Conservation (phyloP, 345 rosid species). For the Heritiera littoralis region DNA sequence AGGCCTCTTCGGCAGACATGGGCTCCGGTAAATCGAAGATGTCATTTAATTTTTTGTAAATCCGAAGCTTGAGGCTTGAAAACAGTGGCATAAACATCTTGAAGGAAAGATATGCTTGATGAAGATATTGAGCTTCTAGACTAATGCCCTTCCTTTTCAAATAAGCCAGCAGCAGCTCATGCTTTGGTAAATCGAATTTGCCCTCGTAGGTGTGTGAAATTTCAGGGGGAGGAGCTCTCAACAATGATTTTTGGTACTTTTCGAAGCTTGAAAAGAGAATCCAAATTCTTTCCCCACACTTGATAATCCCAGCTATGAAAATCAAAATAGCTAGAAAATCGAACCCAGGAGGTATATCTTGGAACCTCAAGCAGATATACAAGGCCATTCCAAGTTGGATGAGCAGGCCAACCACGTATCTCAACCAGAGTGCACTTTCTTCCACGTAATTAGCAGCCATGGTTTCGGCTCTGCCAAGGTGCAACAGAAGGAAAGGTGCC, state of each 20-base stretch:
- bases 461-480: background rate
- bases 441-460: constrained; percentile 7
- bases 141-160: background rate
- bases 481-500: constrained; percentile 8
- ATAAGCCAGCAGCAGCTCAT: background rate
- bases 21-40: background rate
- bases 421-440: background rate
- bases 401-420: background rate
- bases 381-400: background rate
- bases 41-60: background rate
- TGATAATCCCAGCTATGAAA: background rate
- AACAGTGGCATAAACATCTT: constrained; percentile 1
- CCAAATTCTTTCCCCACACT: background rate
- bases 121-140: background rate
- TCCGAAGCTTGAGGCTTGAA: constrained; percentile 1
- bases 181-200: background rate
- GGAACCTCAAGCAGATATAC: background rate
- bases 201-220: background rate
- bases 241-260: background rate
- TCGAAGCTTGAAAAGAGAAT: background rate
- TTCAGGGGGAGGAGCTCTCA: background rate
- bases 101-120: constrained; percentile 5
- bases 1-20: background rate
- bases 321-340: background rate
- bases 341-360: background rate